Base-by-base conservation (phyloP, 495 filamentous ascomycete genomes). In the Margaritispora aquatica region DNA sequence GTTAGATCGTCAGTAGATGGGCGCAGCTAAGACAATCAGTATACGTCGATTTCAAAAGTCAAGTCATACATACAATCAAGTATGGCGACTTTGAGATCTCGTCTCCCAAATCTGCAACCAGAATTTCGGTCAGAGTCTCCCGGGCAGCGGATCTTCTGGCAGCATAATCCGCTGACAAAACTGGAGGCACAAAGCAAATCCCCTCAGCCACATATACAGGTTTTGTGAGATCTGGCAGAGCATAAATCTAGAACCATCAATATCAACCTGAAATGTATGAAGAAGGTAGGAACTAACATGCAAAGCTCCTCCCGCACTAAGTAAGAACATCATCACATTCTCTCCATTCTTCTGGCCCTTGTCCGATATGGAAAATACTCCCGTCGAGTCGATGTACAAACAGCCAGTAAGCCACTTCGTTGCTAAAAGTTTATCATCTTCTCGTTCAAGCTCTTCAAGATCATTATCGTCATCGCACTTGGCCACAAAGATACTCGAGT, bases 101-200 rank as follows among this genome's bases (percentile, higher is more conserved):
- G 70, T 96, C 90, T 11, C 94, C 94, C 44, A 98, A 78, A 58
- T 97, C 87, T 47, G 91, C 84, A 4, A 96, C 78, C 26, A 96
- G 63, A 26, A 93, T 79, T 67, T 97, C 92, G 20, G 82, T 81
- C 4, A 97, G 66, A 1, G 72, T 74, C 65, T 92, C 92, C 62
- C 84, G 86, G 9, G 80, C 78, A 31, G 81, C 83, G n/a, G 82
- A 83, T 67, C 85, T 81, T 66, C 85, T 84, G 13, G 82, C 84
- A 1, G 76, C 69, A 59, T 83, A 87, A 9, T 91, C 91, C 13
- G 77, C 68, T 5, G 86, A 89, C 22, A 98, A 72, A 11, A 90
- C 77, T 0, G 90, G 85, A 0, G 88, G 88, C 24, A 97, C 80
- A 59, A 88, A 88, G 52, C 86, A 82, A 15, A 97, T 77, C 1